Base-by-base conservation (phyloP, 139 green algal species). In the Chlamydomonas incerta region DNA sequence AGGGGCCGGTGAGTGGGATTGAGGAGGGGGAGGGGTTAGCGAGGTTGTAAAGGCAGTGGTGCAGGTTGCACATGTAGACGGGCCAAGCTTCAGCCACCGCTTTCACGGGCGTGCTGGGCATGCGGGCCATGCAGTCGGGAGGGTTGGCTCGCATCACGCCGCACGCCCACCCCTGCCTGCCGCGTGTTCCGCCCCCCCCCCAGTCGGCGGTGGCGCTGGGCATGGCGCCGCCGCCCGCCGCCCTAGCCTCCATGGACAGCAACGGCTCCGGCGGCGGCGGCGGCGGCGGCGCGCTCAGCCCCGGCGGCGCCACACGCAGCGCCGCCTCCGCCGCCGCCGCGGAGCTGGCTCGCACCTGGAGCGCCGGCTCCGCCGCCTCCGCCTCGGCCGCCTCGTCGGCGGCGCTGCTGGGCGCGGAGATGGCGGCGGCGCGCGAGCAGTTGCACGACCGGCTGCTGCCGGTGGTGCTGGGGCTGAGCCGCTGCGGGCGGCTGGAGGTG, bases 401-500 rank as follows among this genome's bases (percentile, higher is more conserved):
- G 20, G 57, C 74, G 11, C 37, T 73, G 29, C 74, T 82, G 21
- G 85, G 67, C 60, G 75, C 73, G 1, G 87, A 83, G 52, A 31
- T 83, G 75, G 76, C 70, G 35, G 74, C 71, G 35, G 66, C 63
- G 26, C 62, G 81, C 29, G 92, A 90, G n/a, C 66, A 80, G 41
- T 80, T 94, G 72, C 72, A 91, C 31, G 95, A 97, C 66, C 72
- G 87, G 63, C 90, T 97, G 82, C 89, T 96, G 80, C 93, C 93
- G 6, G 79, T 97, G 35, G 95, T 96, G 41, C 85, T 96, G 34
- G 94, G 94, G 41, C 88, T 98, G 81, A 84, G 91, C 41, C 91
- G 82, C 17, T 81, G 68, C 63, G 65, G 50, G 18, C 74, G 74
- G 20, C 60, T 72, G 60, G 58, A 91, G 74, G 67, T 31, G 83